Evolutionary conservation across 768 basidiomycete genomes (phyloP).

Genomic region (Coprinopsis sp.): DNA sequence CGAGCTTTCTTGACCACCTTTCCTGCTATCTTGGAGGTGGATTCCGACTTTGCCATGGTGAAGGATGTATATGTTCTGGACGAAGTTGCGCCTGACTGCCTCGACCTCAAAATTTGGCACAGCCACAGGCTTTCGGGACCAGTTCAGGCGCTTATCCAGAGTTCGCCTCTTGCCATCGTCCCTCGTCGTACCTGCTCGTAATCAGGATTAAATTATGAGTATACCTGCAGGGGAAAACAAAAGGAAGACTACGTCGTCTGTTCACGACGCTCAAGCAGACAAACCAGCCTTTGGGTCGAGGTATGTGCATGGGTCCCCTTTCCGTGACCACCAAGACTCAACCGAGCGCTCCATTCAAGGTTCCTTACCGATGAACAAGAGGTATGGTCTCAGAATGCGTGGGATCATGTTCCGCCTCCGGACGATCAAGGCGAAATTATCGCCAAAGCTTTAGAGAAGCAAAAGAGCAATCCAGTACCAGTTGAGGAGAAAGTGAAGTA

Average conservation of each 20-base stretch:
- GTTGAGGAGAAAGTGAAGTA: constrained; percentile 66
- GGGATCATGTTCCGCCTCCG: constrained; percentile 87
- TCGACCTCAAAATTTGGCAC: neutral
- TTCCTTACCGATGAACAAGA: constrained; percentile 67
- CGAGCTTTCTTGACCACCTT: constrained; percentile 26
- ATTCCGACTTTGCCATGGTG: constrained; percentile 7
- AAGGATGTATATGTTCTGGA: neutral
- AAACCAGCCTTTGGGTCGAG: constrained; percentile 72
- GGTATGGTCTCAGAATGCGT: constrained; percentile 85
- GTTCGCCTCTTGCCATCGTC: too few relatives aligned
- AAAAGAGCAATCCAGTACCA: constrained; percentile 69
- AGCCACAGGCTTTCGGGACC: too few relatives aligned
- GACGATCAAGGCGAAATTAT: constrained; percentile 77
- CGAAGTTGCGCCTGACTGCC: neutral
- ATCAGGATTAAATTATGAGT: too few relatives aligned
- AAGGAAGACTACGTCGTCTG: constrained; percentile 53
- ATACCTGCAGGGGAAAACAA: too few relatives aligned
- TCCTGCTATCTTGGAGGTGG: constrained; percentile 9
- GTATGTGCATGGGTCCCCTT: constrained; percentile 24
- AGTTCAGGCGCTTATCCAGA: too few relatives aligned
- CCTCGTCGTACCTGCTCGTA: too few relatives aligned
- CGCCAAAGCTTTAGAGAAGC: constrained; percentile 60
- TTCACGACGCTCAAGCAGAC: constrained; percentile 50
- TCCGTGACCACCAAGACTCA: neutral
- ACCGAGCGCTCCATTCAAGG: constrained; percentile 29